phyloP scores from a whole-genome alignment of 1,284 basidiomycete genomes.

The Tilletia walkeri region DNA sequence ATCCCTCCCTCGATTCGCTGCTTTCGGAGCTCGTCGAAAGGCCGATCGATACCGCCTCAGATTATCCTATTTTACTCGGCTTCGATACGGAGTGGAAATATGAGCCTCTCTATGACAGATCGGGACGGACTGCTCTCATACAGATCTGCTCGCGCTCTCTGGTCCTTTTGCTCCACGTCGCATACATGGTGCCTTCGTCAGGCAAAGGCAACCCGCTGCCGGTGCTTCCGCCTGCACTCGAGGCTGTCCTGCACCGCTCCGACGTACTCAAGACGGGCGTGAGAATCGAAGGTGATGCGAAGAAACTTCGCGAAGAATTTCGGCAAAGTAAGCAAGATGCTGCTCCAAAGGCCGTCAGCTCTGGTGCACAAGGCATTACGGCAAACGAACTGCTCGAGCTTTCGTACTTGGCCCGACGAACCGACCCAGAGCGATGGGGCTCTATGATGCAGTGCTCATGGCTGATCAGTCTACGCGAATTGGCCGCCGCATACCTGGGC shows the following conservation, averaged over 20 bases:
- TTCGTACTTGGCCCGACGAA: slow-evolving; percentile 29
- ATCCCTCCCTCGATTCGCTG: too few species aligned
- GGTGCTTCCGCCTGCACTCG: slow-evolving; percentile 15
- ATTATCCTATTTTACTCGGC: too few species aligned
- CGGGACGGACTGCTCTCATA: slow-evolving; percentile 18
- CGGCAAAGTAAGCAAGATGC: not conserved
- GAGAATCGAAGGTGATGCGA: slow-evolving; percentile 36
- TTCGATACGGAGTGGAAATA: too few species aligned
- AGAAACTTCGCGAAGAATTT: slow-evolving; percentile 43
- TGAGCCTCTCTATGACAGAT: too few species aligned
- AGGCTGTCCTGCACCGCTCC: slow-evolving; percentile 29
- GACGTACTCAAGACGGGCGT: slow-evolving; percentile 42
- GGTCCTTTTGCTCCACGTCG: slow-evolving; percentile 39
- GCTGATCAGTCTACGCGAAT: slow-evolving; percentile 40
- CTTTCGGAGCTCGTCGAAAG: too few species aligned
- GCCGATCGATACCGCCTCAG: too few species aligned
- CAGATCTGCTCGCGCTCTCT: slow-evolving; percentile 33
- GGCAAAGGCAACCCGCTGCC: slow-evolving; percentile 19
- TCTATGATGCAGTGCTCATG: too few species aligned
- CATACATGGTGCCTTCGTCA: slow-evolving; percentile 27
- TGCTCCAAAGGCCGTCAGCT: not conserved
- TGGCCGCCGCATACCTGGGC: slow-evolving; percentile 37
- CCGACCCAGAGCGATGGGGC: slow-evolving; percentile 33
- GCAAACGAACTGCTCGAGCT: slow-evolving; percentile 37
- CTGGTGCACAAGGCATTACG: slow-evolving; percentile 19